Evolutionary conservation across 139 green algal species (phyloP).

Genomic region (Micractinium conductrix): DNA sequence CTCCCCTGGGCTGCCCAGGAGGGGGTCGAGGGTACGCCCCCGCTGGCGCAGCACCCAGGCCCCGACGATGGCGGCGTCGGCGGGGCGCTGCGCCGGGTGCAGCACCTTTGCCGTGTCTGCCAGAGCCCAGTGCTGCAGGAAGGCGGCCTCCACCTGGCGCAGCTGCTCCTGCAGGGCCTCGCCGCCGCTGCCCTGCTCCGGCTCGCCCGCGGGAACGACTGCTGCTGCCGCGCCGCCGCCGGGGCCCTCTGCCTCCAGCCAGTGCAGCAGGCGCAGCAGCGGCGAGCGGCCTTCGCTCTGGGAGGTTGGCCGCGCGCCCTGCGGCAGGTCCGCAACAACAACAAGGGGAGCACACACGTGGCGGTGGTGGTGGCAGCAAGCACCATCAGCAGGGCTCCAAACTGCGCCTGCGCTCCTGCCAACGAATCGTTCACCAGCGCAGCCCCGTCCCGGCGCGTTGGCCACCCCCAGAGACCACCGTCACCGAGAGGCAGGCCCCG

Average conservation of each 20-base stretch:
- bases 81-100: background rate
- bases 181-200: background rate
- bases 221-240: background rate
- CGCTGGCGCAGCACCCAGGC: slow-evolving; percentile 17
- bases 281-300: slow-evolving; percentile 21
- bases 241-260: no score
- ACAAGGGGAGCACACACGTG: no score
- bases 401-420: no score
- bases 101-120: slow-evolving; percentile 7
- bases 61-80: background rate
- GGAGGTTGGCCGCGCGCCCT: slow-evolving; percentile 17
- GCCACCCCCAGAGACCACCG: no score
- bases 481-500: background rate
- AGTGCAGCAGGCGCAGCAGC: slow-evolving; percentile 21
- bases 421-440: no score
- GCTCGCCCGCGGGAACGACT: background rate
- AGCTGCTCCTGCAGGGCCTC: background rate
- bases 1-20: background rate
- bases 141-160: background rate
- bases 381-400: no score
- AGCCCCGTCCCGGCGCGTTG: no score
- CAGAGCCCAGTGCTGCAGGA: slow-evolving; percentile 21
- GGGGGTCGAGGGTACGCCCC: background rate
- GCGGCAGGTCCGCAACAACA: background rate
- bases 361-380: no score